Base-by-base conservation (phyloP, 148 eudicot species). In the Chenopodium quinoa region DNA sequence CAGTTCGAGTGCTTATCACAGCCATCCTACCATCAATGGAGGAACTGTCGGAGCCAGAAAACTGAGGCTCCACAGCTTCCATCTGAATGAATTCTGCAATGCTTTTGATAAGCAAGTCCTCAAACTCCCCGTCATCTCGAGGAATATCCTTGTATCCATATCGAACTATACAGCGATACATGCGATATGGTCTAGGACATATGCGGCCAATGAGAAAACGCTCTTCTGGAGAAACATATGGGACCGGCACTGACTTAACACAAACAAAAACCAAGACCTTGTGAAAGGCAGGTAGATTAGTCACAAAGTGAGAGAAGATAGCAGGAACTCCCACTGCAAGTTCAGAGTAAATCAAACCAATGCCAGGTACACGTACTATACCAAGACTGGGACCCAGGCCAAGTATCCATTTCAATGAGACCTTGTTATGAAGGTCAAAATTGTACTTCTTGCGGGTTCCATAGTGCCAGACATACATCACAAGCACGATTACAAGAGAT, bases 301-400 rank as follows among this genome's bases (percentile, higher is more conserved):
- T 95, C 73, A 95, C 97, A 46, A 95, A 95, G 82, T 95, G 99
- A 52, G 97, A 92, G 91, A 95, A 95, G 81, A 95, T 91, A 34
- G 99, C 86, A 10, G 99, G 99, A 32, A 95, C 97, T 74, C 98
- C 98, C 14, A 91, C 91, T 3, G 97, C 99, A 56, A 95, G 86
- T 82, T 95, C 99, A 0, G 99, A 93, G 90, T 95, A 95, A 72
- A 95, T 64, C 48, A 95, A 91, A 77, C 99, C 99, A 56, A 93
- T 88, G 40, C 97, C 97, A 16, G 99, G 99, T 8, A 95, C 99
- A 46, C 97, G 99, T 46, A 93, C 97, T 73, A 95, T 93, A 46
- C 98, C 98, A 48, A 95, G 97, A 83, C 97, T 91, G 4, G 99
- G 97, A 52, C 99, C 99, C 11, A 95, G 90, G 63, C 97, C 99